Conservation (phyloP, 371 early-diverging fungal genomes). For the Mucor lusitanicus region DNA sequence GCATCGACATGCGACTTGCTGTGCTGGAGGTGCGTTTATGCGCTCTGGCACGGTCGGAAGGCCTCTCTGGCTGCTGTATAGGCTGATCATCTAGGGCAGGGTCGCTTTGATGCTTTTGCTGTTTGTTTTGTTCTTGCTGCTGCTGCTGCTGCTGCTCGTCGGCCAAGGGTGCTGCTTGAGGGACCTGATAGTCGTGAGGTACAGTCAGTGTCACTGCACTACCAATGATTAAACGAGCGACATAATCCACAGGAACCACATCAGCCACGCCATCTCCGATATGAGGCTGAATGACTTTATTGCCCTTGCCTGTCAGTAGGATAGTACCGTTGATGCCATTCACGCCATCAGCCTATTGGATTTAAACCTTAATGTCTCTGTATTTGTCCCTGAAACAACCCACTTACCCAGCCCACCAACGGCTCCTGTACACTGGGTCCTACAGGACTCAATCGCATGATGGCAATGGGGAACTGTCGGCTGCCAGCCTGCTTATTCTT, state of each 20-base stretch:
- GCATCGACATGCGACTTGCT: constrained; percentile 18
- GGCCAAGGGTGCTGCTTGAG: background rate
- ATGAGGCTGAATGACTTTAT: constrained; percentile 36
- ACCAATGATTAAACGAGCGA: constrained; percentile 46
- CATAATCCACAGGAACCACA: constrained; percentile 59
- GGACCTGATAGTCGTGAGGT: constrained; percentile 16
- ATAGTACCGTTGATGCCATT: constrained; percentile 54
- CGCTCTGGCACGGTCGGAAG: background rate
- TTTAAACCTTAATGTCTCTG: background rate
- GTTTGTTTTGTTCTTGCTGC: background rate
- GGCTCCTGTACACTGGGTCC: constrained; percentile 58
- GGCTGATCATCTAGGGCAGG: background rate
- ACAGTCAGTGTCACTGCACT: constrained; percentile 30
- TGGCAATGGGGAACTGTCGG: constrained; percentile 48
- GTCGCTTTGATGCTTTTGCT: background rate
- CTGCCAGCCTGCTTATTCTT: constrained; percentile 24
- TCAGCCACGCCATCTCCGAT: constrained; percentile 45
- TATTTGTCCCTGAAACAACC: background rate
- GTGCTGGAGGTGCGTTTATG: constrained; percentile 22
- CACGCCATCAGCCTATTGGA: constrained; percentile 55
- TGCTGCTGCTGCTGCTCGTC: background rate
- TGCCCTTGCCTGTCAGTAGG: constrained; percentile 43
- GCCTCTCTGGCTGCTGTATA: background rate
- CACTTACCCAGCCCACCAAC: constrained; percentile 63
- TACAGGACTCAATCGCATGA: constrained; percentile 56